Evolutionary conservation across 2,329 filamentous ascomycete genomes (phyloP).

Genomic region (Fusarium neocosmosporiellum): DNA sequence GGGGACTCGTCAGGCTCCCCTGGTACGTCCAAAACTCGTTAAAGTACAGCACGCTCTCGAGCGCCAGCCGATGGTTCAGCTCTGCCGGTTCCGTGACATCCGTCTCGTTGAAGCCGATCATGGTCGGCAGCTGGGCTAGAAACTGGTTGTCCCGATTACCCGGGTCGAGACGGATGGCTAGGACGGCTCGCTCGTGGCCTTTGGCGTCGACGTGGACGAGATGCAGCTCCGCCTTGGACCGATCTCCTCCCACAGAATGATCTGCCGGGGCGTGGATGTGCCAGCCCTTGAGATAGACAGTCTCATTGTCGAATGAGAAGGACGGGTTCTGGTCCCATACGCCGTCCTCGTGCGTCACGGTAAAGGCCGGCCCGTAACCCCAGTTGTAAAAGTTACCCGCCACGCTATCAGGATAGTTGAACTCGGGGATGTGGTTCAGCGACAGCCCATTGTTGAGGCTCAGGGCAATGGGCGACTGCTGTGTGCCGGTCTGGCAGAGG

Average conservation of each 20-base stretch:
- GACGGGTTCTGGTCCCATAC: slow-evolving; percentile 25
- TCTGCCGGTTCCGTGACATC: neutral
- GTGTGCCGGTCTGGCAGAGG: slow-evolving; percentile 34
- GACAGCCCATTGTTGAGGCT: slow-evolving; percentile 32
- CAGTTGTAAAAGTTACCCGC: slow-evolving; percentile 35
- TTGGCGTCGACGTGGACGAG: slow-evolving; percentile 31
- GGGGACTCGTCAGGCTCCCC: slow-evolving; percentile 35
- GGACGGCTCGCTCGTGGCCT: slow-evolving; percentile 26
- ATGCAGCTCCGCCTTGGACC: slow-evolving; percentile 35
- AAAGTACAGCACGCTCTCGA: slow-evolving; percentile 26
- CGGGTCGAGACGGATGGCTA: slow-evolving; percentile 27
- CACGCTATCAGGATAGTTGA: slow-evolving; percentile 16
- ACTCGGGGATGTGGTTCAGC: slow-evolving; percentile 24
- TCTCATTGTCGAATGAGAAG: slow-evolving; percentile 33
- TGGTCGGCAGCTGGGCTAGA: slow-evolving; percentile 12
- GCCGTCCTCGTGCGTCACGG: slow-evolving; percentile 19
- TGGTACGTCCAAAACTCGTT: slow-evolving; percentile 39
- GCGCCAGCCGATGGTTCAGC: slow-evolving; percentile 10
- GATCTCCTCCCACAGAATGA: slow-evolving; percentile 31
- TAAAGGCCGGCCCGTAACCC: slow-evolving; percentile 34
- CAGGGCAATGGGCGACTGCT: slow-evolving; percentile 29
- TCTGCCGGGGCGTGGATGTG: slow-evolving; percentile 35
- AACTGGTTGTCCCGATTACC: slow-evolving; percentile 25
- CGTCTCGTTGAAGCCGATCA: slow-evolving; percentile 31
- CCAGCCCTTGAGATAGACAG: slow-evolving; percentile 35